phyloP scores from a whole-genome alignment of 164 flowering plant species.

The Piper longum region DNA sequence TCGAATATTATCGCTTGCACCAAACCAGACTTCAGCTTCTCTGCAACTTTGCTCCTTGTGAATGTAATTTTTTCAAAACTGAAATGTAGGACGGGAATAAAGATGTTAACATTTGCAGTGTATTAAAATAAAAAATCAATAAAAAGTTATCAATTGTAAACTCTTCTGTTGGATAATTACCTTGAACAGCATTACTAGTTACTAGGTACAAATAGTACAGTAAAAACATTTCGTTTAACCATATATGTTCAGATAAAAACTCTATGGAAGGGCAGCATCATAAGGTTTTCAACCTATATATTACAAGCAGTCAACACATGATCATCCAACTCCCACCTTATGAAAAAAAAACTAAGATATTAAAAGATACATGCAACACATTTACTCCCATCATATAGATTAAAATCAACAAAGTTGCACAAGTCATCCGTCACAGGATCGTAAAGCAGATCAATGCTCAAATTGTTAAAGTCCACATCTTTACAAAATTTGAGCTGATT shows the following conservation, averaged over 20 bases:
- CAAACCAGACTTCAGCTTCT: slow-evolving; percentile 24
- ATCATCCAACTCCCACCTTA: background rate
- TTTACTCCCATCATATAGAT: background rate
- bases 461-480: too few species aligned
- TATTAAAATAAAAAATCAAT: too few species aligned
- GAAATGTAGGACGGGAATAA: slow-evolving; percentile 8
- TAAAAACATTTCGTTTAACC: too few species aligned
- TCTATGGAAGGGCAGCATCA: background rate
- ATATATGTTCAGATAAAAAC: background rate
- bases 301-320: background rate
- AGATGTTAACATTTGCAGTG: background rate
- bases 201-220: too few species aligned
- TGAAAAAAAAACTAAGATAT: background rate
- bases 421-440: too few species aligned
- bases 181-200: too few species aligned
- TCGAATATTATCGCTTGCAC: slow-evolving; percentile 83
- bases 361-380: background rate
- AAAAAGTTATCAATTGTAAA: too few species aligned
- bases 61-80: slow-evolving; percentile 81
- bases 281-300: background rate
- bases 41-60: slow-evolving; percentile 43
- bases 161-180: too few species aligned
- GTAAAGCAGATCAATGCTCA: too few species aligned
- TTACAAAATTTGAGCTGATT: too few species aligned
- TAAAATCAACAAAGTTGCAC: background rate